phyloP scores from a whole-genome alignment of 2,329 filamentous ascomycete species.

The Fusarium bactridioides region DNA sequence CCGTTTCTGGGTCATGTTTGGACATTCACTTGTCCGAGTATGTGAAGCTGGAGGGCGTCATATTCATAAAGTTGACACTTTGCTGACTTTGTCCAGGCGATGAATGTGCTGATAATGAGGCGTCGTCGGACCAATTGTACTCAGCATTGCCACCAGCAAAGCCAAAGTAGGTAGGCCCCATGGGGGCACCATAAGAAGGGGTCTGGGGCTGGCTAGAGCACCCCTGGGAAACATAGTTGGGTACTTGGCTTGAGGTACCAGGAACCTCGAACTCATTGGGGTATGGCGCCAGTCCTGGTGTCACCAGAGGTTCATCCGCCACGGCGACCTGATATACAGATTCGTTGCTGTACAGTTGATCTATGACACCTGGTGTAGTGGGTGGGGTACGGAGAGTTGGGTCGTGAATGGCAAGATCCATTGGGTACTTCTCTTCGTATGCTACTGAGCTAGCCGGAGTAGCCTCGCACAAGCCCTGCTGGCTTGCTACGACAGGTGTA shows the following conservation, averaged over 20 bases:
- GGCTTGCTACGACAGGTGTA: constrained; percentile 53
- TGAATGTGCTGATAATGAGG: constrained; percentile 47
- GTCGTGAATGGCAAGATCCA: constrained; percentile 48
- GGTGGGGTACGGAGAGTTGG: constrained; percentile 62
- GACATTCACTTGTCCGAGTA: constrained; percentile 31
- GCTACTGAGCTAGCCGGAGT: constrained; percentile 48
- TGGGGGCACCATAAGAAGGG: constrained; percentile 54
- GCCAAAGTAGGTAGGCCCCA: constrained; percentile 53
- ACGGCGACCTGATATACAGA: constrained; percentile 50
- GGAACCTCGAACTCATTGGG: constrained; percentile 57
- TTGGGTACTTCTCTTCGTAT: constrained; percentile 43
- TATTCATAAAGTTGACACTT: constrained; percentile 48
- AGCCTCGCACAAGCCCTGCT: constrained; percentile 51
- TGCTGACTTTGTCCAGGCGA: constrained; percentile 45
- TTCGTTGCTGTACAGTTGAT: constrained; percentile 52
- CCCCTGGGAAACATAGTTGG: constrained; percentile 54
- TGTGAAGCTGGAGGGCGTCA: constrained; percentile 45
- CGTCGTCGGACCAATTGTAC: constrained; percentile 61
- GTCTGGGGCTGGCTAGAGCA: constrained; percentile 57
- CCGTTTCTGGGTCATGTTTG: background rate
- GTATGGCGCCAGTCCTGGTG: constrained; percentile 55
- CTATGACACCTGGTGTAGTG: constrained; percentile 59
- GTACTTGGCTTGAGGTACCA: constrained; percentile 50
- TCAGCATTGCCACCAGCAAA: constrained; percentile 53
- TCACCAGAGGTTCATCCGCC: constrained; percentile 58